Conservation (phyloP, 805 yeast species). For the Hagleromyces aurorensis region DNA sequence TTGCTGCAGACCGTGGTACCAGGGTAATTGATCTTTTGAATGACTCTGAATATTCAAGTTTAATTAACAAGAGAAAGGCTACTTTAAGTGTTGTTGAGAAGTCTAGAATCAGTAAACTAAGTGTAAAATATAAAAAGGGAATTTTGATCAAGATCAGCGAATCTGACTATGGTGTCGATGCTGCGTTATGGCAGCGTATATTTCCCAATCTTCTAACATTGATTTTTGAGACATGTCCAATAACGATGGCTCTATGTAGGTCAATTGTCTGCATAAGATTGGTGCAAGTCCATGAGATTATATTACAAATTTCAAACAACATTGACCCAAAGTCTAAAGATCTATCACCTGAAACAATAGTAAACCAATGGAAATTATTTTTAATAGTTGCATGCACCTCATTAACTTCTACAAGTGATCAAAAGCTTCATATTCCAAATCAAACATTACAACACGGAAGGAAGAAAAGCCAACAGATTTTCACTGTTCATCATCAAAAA, state of each 20-base stretch:
- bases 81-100: constrained; percentile 68
- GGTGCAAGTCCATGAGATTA: constrained; percentile 73
- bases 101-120: constrained; percentile 57
- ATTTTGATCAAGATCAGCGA: constrained; percentile 74
- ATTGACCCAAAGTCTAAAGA: constrained; percentile 26
- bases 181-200: constrained; percentile 90
- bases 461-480: constrained; percentile 69
- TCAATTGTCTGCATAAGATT: constrained; percentile 82
- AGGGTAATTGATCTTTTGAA: constrained; percentile 72
- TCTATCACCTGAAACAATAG: constrained; percentile 58
- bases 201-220: constrained; percentile 68
- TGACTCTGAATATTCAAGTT: constrained; percentile 54
- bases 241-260: constrained; percentile 88
- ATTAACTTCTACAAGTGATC: constrained; percentile 82
- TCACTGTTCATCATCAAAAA: constrained; percentile 80
- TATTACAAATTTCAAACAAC: constrained; percentile 47
- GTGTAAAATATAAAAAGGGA: constrained; percentile 48
- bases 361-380: constrained; percentile 85
- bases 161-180: constrained; percentile 89
- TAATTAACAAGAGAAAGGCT: constrained; percentile 45
- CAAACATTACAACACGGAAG: constrained; percentile 52
- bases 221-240: constrained; percentile 76
- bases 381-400: constrained; percentile 89
- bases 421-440: constrained; percentile 58
- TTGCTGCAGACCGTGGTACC: constrained; percentile 73